Conservation (phyloP, 345 rosid genomes). For the Sonneratia caseolaris region DNA sequence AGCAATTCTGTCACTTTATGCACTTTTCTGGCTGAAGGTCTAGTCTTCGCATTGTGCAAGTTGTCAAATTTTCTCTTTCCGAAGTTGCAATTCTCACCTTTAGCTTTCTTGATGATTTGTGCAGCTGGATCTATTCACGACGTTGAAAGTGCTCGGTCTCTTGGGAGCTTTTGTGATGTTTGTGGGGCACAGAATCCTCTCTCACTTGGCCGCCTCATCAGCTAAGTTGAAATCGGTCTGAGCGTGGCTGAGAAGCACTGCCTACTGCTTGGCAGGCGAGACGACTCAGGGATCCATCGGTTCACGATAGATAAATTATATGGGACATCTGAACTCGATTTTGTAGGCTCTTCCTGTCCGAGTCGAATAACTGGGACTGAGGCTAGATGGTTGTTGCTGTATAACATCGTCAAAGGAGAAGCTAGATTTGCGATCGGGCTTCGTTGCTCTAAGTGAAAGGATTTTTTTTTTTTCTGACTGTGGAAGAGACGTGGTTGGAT, state of each 20-base stretch:
- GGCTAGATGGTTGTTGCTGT: neutral
- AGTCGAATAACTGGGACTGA: neutral
- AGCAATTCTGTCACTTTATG: slow-evolving; percentile 73
- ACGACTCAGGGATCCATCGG: neutral
- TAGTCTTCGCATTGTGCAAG: neutral
- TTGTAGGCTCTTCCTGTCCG: neutral
- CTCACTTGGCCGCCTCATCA: slow-evolving; percentile 67
- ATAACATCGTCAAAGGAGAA: neutral
- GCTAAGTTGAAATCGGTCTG: slow-evolving; percentile 76
- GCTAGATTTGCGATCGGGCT: neutral
- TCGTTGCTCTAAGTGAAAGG: neutral
- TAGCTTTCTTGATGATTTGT: slow-evolving; percentile 1
- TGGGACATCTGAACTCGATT: neutral
- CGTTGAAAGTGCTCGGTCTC: slow-evolving; percentile 63
- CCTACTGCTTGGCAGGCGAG: neutral
- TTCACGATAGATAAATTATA: neutral
- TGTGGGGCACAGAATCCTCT: slow-evolving; percentile 79
- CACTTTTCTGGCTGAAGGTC: slow-evolving; percentile 94
- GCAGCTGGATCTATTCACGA: slow-evolving; percentile 92
- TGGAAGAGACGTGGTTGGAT: neutral
- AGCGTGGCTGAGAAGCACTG: slow-evolving; percentile 3
- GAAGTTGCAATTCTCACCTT: neutral
- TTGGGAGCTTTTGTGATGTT: slow-evolving; percentile 75
- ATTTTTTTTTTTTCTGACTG: neutral
- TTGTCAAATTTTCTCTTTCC: neutral